phyloP scores from a whole-genome alignment of 2,329 filamentous ascomycete genomes.

The Alternaria angustiovoidea region DNA sequence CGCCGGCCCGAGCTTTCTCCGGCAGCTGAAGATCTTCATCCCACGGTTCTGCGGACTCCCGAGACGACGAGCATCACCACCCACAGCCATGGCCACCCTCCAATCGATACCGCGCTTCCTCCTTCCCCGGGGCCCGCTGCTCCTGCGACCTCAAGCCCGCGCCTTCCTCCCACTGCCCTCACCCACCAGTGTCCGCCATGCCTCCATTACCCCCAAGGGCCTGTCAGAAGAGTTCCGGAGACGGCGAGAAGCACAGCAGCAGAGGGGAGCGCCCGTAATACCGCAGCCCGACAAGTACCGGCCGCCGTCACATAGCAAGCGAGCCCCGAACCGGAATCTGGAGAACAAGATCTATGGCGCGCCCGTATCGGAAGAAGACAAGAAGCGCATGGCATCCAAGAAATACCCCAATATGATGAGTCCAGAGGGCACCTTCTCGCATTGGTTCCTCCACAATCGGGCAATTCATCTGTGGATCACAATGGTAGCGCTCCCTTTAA shows the following conservation, averaged over 20 bases:
- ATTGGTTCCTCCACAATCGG: constrained; percentile 83
- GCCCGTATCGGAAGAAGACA: constrained; percentile 70
- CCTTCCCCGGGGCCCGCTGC: constrained; percentile 36
- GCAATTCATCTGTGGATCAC: constrained; percentile 83
- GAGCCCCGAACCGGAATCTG: constrained; percentile 65
- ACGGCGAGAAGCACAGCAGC: constrained; percentile 44
- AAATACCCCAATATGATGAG: constrained; percentile 92
- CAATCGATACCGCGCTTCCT: constrained; percentile 48
- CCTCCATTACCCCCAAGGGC: constrained; percentile 40
- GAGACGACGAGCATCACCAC: constrained; percentile 26
- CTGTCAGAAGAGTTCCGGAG: constrained; percentile 43
- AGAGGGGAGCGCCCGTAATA: constrained; percentile 62
- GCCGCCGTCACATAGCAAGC: constrained; percentile 85
- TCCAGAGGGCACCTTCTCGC: constrained; percentile 78
- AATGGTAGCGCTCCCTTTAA: constrained; percentile 64
- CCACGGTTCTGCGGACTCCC: constrained; percentile 25
- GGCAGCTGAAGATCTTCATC: constrained; percentile 26
- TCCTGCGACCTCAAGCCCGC: constrained; percentile 35
- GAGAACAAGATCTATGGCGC: constrained; percentile 77
- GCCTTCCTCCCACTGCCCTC: constrained; percentile 23
- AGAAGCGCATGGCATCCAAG: constrained; percentile 69
- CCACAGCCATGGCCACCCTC: constrained; percentile 41
- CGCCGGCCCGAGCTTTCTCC: constrained; percentile 30
- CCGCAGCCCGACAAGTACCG: constrained; percentile 90
- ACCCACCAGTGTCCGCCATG: constrained; percentile 39